These are phyloP conservation scores for Yamadazyma scolyti DNA, from an alignment of 805 yeast genomes.

Conservation along the genomic window DNA sequence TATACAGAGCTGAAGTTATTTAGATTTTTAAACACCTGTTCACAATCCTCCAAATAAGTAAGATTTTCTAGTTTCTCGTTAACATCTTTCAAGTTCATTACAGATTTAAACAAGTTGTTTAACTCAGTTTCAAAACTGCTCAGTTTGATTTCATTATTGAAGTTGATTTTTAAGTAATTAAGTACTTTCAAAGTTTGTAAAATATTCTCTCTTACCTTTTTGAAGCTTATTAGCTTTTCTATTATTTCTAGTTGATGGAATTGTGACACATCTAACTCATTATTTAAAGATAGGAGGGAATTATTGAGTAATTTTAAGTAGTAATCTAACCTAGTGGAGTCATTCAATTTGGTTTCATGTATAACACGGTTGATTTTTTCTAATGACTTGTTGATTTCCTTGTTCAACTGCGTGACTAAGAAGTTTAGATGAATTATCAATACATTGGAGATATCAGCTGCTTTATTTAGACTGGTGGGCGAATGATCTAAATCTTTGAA, in stretches of 20 bases:
- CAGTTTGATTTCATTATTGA: constrained; percentile 4
- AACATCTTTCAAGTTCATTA: constrained; percentile 15
- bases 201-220: constrained; percentile 44
- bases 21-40: constrained; percentile 52
- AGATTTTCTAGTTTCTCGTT: constrained; percentile 40
- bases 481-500: constrained; percentile 27
- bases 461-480: constrained; percentile 25
- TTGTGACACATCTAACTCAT: constrained; percentile 31
- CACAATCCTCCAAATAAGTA: constrained; percentile 44
- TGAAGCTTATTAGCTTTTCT: constrained; percentile 39
- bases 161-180: constrained; percentile 27
- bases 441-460: constrained; percentile 47
- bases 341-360: constrained; percentile 13
- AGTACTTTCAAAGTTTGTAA: constrained; percentile 44
- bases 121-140: constrained; percentile 7
- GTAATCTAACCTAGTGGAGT: constrained; percentile 61
- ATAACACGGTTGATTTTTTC: constrained; percentile 37
- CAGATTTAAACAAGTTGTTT: constrained; percentile 4
- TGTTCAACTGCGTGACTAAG: constrained; percentile 52
- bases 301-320: constrained; percentile 59
- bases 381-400: constrained; percentile 44
- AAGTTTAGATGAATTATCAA: constrained; percentile 59
- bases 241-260: constrained; percentile 17
- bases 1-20: constrained; percentile 49
- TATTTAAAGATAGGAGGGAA: constrained; percentile 53